Evolutionary conservation across 129 eudicot species (phyloP).

Genomic region (Dittrichia graveolens): DNA sequence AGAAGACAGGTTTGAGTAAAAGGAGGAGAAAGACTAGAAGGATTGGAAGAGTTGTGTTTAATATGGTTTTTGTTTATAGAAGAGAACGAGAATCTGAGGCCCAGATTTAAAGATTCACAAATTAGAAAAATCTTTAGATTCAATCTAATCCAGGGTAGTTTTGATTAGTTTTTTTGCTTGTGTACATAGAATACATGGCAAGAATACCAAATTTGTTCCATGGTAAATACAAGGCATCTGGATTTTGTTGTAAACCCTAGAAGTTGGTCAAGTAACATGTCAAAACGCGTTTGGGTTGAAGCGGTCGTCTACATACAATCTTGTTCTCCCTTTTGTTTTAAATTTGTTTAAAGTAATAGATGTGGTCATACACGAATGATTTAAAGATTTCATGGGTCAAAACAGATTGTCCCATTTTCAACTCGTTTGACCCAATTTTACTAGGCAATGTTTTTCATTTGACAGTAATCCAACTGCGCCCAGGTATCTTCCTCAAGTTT

Average conservation of each 20-base stretch:
- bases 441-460: neutral
- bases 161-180: conserved; percentile 22
- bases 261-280: no score
- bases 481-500: conserved; percentile 62
- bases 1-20: conserved; percentile 60
- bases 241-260: no score
- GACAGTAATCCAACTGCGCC: conserved; percentile 74
- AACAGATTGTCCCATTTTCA: no score
- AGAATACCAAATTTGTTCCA: conserved; percentile 14
- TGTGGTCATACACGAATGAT: no score
- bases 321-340: no score
- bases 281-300: no score
- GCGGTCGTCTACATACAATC: no score
- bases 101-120: conserved; percentile 32
- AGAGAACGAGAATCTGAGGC: conserved; percentile 67
- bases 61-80: conserved; percentile 49
- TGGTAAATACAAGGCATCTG: no score
- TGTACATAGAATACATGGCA: conserved; percentile 29
- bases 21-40: conserved; percentile 57
- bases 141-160: conserved; percentile 16
- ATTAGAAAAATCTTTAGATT: conserved; percentile 20
- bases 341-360: no score
- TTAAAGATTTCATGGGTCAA: no score
- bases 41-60: conserved; percentile 60
- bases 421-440: no score